phyloP scores from a whole-genome alignment of 2,329 filamentous ascomycete genomes.

The Phialophora expanda region DNA sequence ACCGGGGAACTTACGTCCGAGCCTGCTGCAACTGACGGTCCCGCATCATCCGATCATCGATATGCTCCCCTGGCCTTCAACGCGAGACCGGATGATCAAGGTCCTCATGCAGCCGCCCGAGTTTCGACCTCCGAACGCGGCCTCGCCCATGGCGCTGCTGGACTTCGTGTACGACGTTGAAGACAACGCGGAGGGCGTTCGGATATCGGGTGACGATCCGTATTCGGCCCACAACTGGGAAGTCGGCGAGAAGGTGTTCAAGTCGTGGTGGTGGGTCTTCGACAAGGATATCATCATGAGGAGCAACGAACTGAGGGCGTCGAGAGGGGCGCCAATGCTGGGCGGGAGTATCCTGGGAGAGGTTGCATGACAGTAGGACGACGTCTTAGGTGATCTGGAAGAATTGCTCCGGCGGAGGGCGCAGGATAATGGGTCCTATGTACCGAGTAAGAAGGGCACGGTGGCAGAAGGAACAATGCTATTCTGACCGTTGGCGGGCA shows the following conservation, averaged over 20 bases:
- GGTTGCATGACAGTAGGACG: slow-evolving; percentile 3
- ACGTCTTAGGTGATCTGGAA: background rate
- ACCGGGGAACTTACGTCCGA: slow-evolving; percentile 58
- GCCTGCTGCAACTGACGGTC: slow-evolving; percentile 54
- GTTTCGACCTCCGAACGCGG: slow-evolving; percentile 55
- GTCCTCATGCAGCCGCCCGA: slow-evolving; percentile 58
- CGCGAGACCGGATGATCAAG: slow-evolving; percentile 60
- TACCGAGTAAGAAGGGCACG: too few species aligned
- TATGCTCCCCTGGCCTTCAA: slow-evolving; percentile 62
- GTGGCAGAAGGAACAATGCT: too few species aligned
- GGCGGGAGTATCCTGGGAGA: slow-evolving; percentile 34
- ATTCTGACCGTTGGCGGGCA: background rate
- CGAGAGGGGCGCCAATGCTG: slow-evolving; percentile 50
- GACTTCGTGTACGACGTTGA: slow-evolving; percentile 64
- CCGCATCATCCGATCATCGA: slow-evolving; percentile 65
- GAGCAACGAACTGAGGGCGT: slow-evolving; percentile 58
- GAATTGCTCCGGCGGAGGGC: background rate
- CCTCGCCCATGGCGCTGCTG: slow-evolving; percentile 55
- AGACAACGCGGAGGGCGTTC: slow-evolving; percentile 58
- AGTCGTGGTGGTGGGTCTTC: slow-evolving; percentile 66
- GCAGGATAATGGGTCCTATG: too few species aligned
- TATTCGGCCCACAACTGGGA: slow-evolving; percentile 60
- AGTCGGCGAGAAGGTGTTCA: slow-evolving; percentile 63
- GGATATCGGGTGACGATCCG: slow-evolving; percentile 58
- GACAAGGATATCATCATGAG: slow-evolving; percentile 59